Evolutionary conservation across 1,139 yeast genomes (phyloP), one percentile per base, ranked within the genome.

Genomic region (Petasospora rhodanensis): DNA sequence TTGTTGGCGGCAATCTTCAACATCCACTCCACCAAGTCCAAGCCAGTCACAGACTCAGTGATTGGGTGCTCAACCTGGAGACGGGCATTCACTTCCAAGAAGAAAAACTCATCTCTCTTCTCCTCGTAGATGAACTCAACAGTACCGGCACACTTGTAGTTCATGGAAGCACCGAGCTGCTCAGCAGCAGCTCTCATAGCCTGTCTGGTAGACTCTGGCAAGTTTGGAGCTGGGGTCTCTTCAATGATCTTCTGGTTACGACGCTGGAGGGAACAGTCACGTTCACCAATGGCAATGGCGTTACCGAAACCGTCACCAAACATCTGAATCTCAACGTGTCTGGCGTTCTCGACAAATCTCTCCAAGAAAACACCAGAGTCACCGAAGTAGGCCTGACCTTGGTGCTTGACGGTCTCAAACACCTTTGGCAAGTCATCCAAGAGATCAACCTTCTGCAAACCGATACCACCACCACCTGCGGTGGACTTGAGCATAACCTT

Each of bases 391-490:
- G 94, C 76, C 55, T 78, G 71, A 43, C 96, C 97, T 62, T 87
- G 96, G 61, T 86, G 96, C 56, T 84, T 83, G 27, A 91, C 97
- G 6, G 95, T 80, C 49, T 76, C 82, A 60, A 86, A 89, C 12
- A 89, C 94, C 44, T 82, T 66, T 61, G 76, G 84, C 42, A 89
- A 77, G 40, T 89, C 96, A 12, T 61, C 76, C 47, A 76, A 85
- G 26, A 77, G 71, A 52, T 87, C 95, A 41, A 89, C 96, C 56
- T 87, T 82, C 58, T 87, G 96, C 50, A 91, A 68, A 45, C 98
- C 98, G 53, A 89, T 91, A 61, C 98, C 98, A 59, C 98, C 98
- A 52, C 98, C 98, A 58, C 98, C 98, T 22, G 97, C 97, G 42
- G 97, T 89, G 14, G 95, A 83, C 62, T 91, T 91, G 34, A 91